These are phyloP conservation scores for Fonsecaea multimorphosa DNA, from an alignment of 2,329 filamentous ascomycete genomes.

Conservation along the genomic window DNA sequence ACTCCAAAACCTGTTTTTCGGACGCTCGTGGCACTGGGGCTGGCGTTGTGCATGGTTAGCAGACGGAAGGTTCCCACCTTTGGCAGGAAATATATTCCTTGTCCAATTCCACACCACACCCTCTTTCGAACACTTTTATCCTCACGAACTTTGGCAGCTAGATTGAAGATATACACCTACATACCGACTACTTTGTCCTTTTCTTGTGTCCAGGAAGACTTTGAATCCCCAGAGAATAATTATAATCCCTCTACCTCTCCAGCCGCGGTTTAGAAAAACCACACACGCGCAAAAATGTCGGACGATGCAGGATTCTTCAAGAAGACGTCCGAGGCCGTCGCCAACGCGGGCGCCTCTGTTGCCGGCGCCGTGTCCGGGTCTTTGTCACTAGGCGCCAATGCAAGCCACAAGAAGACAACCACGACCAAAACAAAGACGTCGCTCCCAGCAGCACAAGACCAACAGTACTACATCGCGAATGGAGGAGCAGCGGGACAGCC, in stretches of 20 bases:
- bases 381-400: conserved; percentile 30
- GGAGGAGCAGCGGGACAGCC: conserved; percentile 43
- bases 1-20: conserved; percentile 14
- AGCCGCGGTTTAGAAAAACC: background rate
- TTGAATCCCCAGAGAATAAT: background rate
- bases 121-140: background rate
- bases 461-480: conserved; percentile 19
- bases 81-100: conserved; percentile 5
- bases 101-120: background rate
- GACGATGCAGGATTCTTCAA: conserved; percentile 35
- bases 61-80: background rate
- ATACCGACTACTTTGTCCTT: background rate
- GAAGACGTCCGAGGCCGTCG: conserved; percentile 36
- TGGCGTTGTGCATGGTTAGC: background rate
- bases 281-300: conserved; percentile 24
- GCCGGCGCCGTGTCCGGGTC: conserved; percentile 37
- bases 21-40: background rate
- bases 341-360: conserved; percentile 32
- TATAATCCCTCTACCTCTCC: background rate
- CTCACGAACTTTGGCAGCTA: background rate
- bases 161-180: background rate
- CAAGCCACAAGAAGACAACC: conserved; percentile 38
- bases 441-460: conserved; percentile 12
- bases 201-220: background rate
- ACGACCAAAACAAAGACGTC: conserved; percentile 27